These are phyloP conservation scores for Neocucurbitaria cava DNA, from an alignment of 2,329 filamentous ascomycete species.

Conservation along the genomic window DNA sequence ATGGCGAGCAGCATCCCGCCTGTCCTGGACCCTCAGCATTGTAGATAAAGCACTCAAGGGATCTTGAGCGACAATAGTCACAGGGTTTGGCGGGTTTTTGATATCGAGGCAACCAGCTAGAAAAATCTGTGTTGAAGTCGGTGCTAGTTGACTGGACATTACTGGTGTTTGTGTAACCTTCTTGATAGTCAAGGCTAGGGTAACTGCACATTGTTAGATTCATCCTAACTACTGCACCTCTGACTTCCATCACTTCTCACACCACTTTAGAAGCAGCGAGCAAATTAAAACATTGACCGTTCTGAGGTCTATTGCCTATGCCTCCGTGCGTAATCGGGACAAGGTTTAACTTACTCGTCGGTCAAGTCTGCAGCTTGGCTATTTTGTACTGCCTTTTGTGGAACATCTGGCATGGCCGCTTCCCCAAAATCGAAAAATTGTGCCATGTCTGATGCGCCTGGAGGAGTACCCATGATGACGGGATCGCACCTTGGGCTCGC, in stretches of 20 bases:
- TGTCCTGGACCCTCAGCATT: slow-evolving; percentile 48
- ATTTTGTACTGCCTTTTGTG: slow-evolving; percentile 14
- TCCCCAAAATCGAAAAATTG: slow-evolving; percentile 51
- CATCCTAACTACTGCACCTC: background rate
- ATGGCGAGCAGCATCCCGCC: slow-evolving; percentile 56
- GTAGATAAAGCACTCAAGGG: slow-evolving; percentile 57
- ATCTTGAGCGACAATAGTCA: slow-evolving; percentile 56
- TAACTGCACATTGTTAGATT: slow-evolving; percentile 15
- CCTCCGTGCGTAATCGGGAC: background rate
- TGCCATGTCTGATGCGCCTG: slow-evolving; percentile 42
- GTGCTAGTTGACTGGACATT: slow-evolving; percentile 10
- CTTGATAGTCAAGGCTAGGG: slow-evolving; percentile 1
- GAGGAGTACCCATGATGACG: slow-evolving; percentile 35
- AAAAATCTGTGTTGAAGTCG: slow-evolving; percentile 53
- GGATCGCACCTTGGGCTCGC: slow-evolving; percentile 7
- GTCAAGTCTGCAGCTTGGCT: slow-evolving; percentile 2
- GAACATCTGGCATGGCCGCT: slow-evolving; percentile 39
- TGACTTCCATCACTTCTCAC: background rate
- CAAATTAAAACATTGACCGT: background rate
- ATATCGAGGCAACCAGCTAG: slow-evolving; percentile 56
- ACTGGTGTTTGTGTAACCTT: slow-evolving; percentile 8
- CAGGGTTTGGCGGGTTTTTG: slow-evolving; percentile 55
- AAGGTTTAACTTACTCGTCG: slow-evolving; percentile 21
- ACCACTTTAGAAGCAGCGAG: background rate
- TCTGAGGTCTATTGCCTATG: background rate